Evolutionary conservation across 257 asterid species (phyloP).

Genomic region (Lycium ferocissimum): DNA sequence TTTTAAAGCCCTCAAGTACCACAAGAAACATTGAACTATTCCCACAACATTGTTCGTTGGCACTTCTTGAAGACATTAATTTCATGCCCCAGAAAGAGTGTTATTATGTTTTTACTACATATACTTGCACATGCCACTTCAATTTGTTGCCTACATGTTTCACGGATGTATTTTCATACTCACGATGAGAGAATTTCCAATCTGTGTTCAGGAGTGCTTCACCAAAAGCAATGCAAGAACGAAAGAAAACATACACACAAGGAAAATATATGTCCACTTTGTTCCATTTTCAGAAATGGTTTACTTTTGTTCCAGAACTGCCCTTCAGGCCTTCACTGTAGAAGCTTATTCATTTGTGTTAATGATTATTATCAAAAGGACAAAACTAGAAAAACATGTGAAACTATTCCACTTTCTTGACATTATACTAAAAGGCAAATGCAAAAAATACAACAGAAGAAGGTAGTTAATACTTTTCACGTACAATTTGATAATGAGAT

Average conservation of each 20-base stretch:
- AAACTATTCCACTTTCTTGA: not conserved
- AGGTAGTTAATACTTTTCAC: slow-evolving; percentile 15
- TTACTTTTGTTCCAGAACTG: slow-evolving; percentile 26
- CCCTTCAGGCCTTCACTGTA: slow-evolving; percentile 13
- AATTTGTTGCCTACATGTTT: not conserved
- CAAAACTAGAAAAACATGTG: not conserved
- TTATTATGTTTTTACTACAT: not conserved
- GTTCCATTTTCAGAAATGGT: not conserved
- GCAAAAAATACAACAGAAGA: not conserved
- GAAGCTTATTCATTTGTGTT: slow-evolving; percentile 12
- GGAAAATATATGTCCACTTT: not conserved
- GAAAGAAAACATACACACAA: not conserved
- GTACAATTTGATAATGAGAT: not conserved
- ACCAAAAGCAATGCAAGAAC: not conserved
- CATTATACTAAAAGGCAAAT: not conserved
- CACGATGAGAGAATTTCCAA: not conserved
- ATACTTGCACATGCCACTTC: not conserved
- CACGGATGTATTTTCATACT: not conserved
- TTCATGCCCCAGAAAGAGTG: not conserved
- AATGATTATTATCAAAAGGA: slow-evolving; percentile 2
- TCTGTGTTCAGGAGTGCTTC: not conserved
- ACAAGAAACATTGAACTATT: slow-evolving; percentile 1
- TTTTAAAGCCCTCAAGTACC: not conserved
- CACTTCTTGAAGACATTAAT: not conserved
- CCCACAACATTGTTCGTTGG: slow-evolving; percentile 24